Percentiles rank a stretch among this genome's conserved stretches.
These are phyloP conservation scores for Apiospora sp. DNA, from an alignment of 2,329 filamentous ascomycete species.

Conservation along the genomic window DNA sequence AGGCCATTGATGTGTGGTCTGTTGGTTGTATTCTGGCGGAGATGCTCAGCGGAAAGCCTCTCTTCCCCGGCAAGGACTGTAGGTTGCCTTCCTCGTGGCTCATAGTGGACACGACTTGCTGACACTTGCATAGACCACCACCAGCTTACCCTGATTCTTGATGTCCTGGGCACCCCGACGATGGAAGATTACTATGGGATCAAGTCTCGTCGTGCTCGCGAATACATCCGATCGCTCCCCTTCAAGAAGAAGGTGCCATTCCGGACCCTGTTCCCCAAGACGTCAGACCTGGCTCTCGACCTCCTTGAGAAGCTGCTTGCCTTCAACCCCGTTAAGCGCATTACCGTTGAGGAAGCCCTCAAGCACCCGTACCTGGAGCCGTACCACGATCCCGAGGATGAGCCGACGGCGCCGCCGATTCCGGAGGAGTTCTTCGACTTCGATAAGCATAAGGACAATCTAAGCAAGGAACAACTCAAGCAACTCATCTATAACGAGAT, in stretches of 20 bases:
- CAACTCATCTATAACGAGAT: constrained; percentile 98
- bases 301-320: constrained; percentile 94
- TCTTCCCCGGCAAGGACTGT: constrained; percentile 99
- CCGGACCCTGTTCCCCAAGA: constrained; percentile 97
- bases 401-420: constrained; percentile 95
- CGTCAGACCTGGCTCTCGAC: constrained; percentile 95
- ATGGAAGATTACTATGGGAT: constrained; percentile 99
- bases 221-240: constrained; percentile 96
- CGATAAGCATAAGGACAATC: constrained; percentile 98
- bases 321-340: constrained; percentile 98
- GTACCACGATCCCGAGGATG: constrained; percentile 98
- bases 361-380: constrained; percentile 98
- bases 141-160: constrained; percentile 94
- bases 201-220: constrained; percentile 94
- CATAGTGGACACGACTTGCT: constrained; percentile 26
- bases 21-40: constrained; percentile 98
- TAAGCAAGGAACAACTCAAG: constrained; percentile 98
- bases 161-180: constrained; percentile 95
- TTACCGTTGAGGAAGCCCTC: constrained; percentile 95
- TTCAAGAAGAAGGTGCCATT: constrained; percentile 99
- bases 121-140: constrained; percentile 78
- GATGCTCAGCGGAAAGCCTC: constrained; percentile 97
- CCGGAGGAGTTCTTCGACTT: constrained; percentile 99
- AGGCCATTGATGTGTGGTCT: constrained; percentile 99
- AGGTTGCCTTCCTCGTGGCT: constrained; percentile 49